phyloP scores from a whole-genome alignment of 2,329 filamentous ascomycete genomes.

The Fusarium nygamai region DNA sequence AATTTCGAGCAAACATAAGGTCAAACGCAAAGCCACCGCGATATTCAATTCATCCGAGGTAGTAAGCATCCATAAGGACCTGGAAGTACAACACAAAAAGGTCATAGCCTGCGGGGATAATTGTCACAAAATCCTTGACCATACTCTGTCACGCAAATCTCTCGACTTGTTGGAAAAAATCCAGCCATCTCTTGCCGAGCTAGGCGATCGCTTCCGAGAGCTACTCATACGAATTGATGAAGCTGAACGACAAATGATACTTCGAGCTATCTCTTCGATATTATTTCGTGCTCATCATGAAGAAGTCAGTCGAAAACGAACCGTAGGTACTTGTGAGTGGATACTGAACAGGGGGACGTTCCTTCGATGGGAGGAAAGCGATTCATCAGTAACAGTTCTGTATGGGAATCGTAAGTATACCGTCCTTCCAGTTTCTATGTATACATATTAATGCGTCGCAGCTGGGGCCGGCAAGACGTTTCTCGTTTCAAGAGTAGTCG shows the following conservation, averaged over 20 bases:
- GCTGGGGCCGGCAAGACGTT: rapidly evolving
- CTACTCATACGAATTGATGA: rapidly evolving
- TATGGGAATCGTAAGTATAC: rapidly evolving
- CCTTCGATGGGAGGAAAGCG: rapidly evolving
- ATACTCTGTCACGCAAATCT: rapidly evolving
- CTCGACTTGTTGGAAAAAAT: rapidly evolving
- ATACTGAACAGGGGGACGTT: rapidly evolving
- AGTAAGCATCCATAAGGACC: rapidly evolving
- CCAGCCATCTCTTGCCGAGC: rapidly evolving
- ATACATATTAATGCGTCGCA: neutral
- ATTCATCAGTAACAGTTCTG: rapidly evolving
- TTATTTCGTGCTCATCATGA: neutral
- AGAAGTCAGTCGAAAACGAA: rapidly evolving
- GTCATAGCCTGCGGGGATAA: rapidly evolving
- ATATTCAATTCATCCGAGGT: neutral
- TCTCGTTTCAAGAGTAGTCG: rapidly evolving
- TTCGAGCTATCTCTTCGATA: rapidly evolving
- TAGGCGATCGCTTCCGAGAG: rapidly evolving
- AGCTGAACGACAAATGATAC: rapidly evolving
- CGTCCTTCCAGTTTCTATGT: rapidly evolving
- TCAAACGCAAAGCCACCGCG: rapidly evolving
- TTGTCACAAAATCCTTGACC: rapidly evolving
- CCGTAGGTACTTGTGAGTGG: rapidly evolving
- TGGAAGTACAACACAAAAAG: rapidly evolving
- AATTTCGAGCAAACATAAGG: rapidly evolving